Percentiles rank a stretch among this genome's conserved stretches.
phyloP scores from a whole-genome alignment of 1,284 basidiomycete species.

The Rhodotorula sp. region DNA sequence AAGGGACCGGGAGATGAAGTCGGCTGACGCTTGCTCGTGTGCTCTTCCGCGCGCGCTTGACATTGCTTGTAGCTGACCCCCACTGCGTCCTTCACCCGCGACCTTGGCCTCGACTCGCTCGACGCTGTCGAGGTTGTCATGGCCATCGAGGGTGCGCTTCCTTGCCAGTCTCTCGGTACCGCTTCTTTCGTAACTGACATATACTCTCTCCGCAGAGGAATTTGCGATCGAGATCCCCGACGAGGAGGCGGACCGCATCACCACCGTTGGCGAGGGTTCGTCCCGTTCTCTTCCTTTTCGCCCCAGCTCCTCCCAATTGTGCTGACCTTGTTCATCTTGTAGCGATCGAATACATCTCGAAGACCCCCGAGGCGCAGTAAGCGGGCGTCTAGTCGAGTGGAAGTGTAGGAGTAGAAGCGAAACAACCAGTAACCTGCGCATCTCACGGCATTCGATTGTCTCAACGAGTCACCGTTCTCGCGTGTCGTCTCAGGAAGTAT shows the following conservation, averaged over 20 bases:
- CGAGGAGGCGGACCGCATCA: conserved; percentile 96
- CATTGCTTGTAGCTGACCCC: conserved; percentile 62
- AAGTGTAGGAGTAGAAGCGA: neutral
- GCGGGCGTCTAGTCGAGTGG: neutral
- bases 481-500: too few relatives aligned
- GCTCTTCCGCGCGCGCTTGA: neutral
- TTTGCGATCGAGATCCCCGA: conserved; percentile 86
- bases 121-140: conserved; percentile 99
- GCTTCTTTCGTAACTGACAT: neutral
- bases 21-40: neutral
- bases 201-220: conserved; percentile 61
- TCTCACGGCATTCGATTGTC: neutral
- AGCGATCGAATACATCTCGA: conserved; percentile 95
- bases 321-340: neutral
- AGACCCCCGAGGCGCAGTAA: conserved; percentile 73
- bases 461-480: too few relatives aligned
- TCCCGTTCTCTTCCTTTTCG: conserved; percentile 16
- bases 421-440: neutral
- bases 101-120: conserved; percentile 93
- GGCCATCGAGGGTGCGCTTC: conserved; percentile 72
- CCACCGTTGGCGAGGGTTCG: conserved; percentile 86
- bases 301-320: neutral
- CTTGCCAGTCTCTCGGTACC: neutral
- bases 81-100: conserved; percentile 73
- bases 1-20: too few relatives aligned